A percentile compares a stretch with the other conserved stretches of the same genome.
Evolutionary conservation across 768 basidiomycete species (phyloP).

Genomic region (Mycena albidolilacea): DNA sequence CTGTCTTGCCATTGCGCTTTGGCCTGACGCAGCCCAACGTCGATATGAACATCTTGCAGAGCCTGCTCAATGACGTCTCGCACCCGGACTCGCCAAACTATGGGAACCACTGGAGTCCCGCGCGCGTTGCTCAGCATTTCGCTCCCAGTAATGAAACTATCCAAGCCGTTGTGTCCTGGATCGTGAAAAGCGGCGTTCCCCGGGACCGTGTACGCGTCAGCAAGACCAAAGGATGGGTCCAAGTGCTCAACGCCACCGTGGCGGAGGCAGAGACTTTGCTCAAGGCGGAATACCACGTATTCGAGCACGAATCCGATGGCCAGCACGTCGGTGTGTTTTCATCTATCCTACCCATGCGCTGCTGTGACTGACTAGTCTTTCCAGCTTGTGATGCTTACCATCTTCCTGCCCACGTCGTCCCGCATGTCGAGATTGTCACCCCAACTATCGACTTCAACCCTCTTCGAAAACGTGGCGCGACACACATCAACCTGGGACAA

Average conservation of each 20-base stretch:
- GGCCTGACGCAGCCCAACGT: slow-evolving; percentile 64
- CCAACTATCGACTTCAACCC: slow-evolving; percentile 57
- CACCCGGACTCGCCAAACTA: slow-evolving; percentile 66
- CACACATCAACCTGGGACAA: slow-evolving; percentile 35
- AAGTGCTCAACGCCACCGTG: slow-evolving; percentile 54
- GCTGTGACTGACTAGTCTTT: background rate
- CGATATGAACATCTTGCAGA: slow-evolving; percentile 54
- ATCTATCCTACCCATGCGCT: background rate
- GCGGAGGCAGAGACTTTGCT: slow-evolving; percentile 59
- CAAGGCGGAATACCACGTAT: slow-evolving; percentile 60
- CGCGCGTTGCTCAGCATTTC: slow-evolving; percentile 61
- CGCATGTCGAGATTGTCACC: slow-evolving; percentile 56
- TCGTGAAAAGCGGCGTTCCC: slow-evolving; percentile 58
- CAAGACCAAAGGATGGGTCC: slow-evolving; percentile 56
- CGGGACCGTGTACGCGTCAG: slow-evolving; percentile 55
- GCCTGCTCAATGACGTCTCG: slow-evolving; percentile 62
- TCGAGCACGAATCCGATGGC: slow-evolving; percentile 52
- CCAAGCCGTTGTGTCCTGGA: slow-evolving; percentile 59
- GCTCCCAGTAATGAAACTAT: slow-evolving; percentile 60
- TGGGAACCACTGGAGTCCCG: slow-evolving; percentile 64
- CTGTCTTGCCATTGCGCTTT: slow-evolving; percentile 63
- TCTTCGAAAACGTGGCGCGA: slow-evolving; percentile 45
- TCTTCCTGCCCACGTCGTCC: slow-evolving; percentile 52
- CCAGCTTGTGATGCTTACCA: slow-evolving; percentile 53
- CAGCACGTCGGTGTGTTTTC: slow-evolving; percentile 54